phyloP scores from a whole-genome alignment of 2,329 filamentous ascomycete genomes.

The Fusarium heterosporum region DNA sequence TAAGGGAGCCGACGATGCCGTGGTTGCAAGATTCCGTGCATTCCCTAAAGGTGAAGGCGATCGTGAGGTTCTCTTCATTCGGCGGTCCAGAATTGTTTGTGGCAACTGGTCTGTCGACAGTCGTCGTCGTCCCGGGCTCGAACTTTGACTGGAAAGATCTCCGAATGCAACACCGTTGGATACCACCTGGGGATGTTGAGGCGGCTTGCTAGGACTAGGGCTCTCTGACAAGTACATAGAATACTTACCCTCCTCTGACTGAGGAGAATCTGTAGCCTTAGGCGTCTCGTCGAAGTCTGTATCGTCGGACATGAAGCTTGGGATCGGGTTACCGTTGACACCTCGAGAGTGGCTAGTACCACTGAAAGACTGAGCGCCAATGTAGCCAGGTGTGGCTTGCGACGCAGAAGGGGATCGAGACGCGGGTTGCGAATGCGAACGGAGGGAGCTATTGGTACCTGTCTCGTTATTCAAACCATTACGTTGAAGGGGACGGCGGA shows the following conservation, averaged over 20 bases:
- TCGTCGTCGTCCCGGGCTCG: conserved; percentile 57
- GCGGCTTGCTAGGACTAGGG: conserved; percentile 45
- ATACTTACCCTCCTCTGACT: conserved; percentile 59
- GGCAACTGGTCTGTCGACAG: conserved; percentile 66
- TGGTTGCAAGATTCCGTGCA: conserved; percentile 57
- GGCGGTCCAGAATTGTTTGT: conserved; percentile 64
- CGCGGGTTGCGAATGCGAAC: conserved; percentile 76
- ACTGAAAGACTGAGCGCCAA: conserved; percentile 52
- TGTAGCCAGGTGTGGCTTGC: conserved; percentile 42
- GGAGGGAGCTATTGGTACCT: conserved; percentile 65
- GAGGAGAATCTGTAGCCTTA: conserved; percentile 59
- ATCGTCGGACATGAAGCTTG: conserved; percentile 69
- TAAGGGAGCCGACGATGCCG: conserved; percentile 56
- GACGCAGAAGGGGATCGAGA: conserved; percentile 58
- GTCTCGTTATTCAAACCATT: conserved; percentile 63
- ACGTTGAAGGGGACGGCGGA: conserved; percentile 68
- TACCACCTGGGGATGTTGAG: conserved; percentile 44
- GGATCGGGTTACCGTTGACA: conserved; percentile 63
- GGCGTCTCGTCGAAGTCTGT: conserved; percentile 60
- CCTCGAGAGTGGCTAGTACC: conserved; percentile 54
- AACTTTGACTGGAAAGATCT: conserved; percentile 56
- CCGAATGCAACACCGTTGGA: conserved; percentile 60
- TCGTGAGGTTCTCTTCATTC: conserved; percentile 65
- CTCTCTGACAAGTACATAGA: conserved; percentile 46
- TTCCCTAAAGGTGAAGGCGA: conserved; percentile 69